Percentiles rank a stretch among this genome's conserved stretches.
phyloP scores from a whole-genome alignment of 345 rosid genomes.

The Syzygium aromaticum region DNA sequence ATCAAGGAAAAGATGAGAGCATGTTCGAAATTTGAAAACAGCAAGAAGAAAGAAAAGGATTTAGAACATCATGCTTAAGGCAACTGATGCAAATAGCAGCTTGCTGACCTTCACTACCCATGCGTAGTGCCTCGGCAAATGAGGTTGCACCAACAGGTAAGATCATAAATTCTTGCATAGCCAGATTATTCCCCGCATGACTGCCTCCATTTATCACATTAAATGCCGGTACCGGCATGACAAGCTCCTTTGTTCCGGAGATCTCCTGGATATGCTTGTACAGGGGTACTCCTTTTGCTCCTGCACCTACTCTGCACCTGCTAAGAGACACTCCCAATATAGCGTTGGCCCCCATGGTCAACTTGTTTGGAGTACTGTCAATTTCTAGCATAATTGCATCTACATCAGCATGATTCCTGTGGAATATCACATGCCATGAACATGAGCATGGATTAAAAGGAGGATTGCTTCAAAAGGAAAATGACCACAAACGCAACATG shows the following conservation, averaged over 20 bases:
- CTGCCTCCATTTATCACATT: slow-evolving; percentile 97
- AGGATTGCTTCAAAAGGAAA: neutral
- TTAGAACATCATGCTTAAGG: neutral
- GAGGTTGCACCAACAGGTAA: slow-evolving; percentile 87
- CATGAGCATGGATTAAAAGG: neutral
- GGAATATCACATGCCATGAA: neutral
- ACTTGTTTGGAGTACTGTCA: slow-evolving; percentile 88
- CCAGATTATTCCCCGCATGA: slow-evolving; percentile 96
- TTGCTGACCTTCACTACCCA: slow-evolving; percentile 94
- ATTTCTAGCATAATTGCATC: slow-evolving; percentile 85
- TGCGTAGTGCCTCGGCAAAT: slow-evolving; percentile 76
- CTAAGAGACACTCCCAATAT: slow-evolving; percentile 93
- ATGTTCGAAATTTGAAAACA: neutral
- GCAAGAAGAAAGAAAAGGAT: neutral
- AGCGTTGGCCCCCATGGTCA: slow-evolving; percentile 86
- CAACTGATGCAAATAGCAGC: too few species aligned
- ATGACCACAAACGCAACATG: neutral
- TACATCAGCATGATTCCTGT: slow-evolving; percentile 81
- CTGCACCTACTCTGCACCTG: slow-evolving; percentile 92
- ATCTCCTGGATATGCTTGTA: slow-evolving; percentile 91
- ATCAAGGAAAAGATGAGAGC: neutral
- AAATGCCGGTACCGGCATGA: slow-evolving; percentile 95
- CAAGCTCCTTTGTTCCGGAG: slow-evolving; percentile 86
- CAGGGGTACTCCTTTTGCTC: slow-evolving; percentile 82
- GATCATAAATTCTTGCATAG: slow-evolving; percentile 99